Base-by-base conservation (phyloP, 1,284 basidiomycete genomes). In the Apiotrichum gracile region DNA sequence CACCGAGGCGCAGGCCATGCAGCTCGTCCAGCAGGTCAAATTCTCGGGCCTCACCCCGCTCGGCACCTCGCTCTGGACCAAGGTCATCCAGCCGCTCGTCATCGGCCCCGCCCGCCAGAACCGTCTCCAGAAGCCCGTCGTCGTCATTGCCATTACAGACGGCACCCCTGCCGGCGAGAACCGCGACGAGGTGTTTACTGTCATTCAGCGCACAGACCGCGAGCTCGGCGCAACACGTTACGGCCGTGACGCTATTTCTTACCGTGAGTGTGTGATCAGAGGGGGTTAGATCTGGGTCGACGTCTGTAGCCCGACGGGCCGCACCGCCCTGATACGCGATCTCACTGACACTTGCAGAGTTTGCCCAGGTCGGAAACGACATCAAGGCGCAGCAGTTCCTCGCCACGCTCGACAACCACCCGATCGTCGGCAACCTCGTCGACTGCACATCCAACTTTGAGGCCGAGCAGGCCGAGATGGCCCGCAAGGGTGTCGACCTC, bases 341-440 rank as follows among this genome's bases (percentile, higher is more conserved):
- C 29, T 8, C 29, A 31, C 49, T 51, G 21, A 55, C 49, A 25
- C 21, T 4, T 35, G 17, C 55, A 73, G 70, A 76, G 60, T 71
- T 78, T 46, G 75, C 76, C n/a, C 76, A 77, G 62, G 74, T 78
- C 47, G 76, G 76, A 16, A 75, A 73, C 62, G 77, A 78, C 57
- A 37, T 64, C 58, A 76, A 76, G 56, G 76, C 75, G 2, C 69
- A 69, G 50, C 61, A 62, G 8, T 78, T 78, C 75, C 66, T 79
- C 19, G 75, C 66, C 29, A 72, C 74, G 51, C 63, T 78, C 29
- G 77, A 79, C 55, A 70, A 68, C 58, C 69, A 79, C 61, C 76
- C 75, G 9, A 49, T 65, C 25, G 67, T 78, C 49, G 77, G 76
- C 40, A 60, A 54, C 17, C 57, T 77, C 31, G 68, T 78, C 51